A percentile compares a stretch with the other conserved stretches of the same genome.
These are phyloP conservation scores for Manihot esculenta DNA, from an alignment of 441 rosid genomes.

Conservation along the genomic window DNA sequence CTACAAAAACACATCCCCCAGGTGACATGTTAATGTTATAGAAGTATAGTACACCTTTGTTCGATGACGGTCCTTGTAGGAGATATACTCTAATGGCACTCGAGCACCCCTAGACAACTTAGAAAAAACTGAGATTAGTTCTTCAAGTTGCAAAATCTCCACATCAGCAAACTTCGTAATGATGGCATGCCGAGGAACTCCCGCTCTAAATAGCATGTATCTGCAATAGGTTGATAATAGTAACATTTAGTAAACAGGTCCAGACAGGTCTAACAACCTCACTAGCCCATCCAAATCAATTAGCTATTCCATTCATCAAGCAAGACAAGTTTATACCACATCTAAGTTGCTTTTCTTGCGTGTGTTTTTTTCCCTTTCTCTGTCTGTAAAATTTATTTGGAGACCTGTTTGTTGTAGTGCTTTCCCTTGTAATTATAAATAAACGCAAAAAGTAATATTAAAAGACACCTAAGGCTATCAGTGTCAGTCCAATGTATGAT, in stretches of 20 bases:
- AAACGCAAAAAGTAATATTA: neutral
- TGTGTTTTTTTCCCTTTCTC: neutral
- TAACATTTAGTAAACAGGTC: neutral
- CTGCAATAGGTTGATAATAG: slow-evolving; percentile 40
- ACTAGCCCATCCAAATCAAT: neutral
- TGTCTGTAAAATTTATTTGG: too few relatives aligned
- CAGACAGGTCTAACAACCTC: neutral
- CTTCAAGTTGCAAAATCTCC: slow-evolving; percentile 71
- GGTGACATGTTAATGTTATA: slow-evolving; percentile 1
- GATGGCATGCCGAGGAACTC: slow-evolving; percentile 95
- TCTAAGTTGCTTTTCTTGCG: neutral
- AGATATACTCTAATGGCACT: slow-evolving; percentile 90
- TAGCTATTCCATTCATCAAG: neutral
- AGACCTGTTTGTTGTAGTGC: neutral
- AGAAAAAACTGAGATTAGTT: slow-evolving; percentile 66
- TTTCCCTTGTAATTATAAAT: neutral
- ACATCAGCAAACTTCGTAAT: slow-evolving; percentile 88
- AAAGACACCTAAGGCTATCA: neutral
- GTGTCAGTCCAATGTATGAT: neutral
- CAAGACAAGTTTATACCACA: neutral
- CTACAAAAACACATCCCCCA: neutral
- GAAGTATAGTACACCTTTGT: slow-evolving; percentile 56
- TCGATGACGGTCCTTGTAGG: slow-evolving; percentile 85
- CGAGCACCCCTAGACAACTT: slow-evolving; percentile 78
- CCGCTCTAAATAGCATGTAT: slow-evolving; percentile 92